Conservation (phyloP, 2,329 filamentous ascomycete genomes). For the Parafenestella ontariensis region DNA sequence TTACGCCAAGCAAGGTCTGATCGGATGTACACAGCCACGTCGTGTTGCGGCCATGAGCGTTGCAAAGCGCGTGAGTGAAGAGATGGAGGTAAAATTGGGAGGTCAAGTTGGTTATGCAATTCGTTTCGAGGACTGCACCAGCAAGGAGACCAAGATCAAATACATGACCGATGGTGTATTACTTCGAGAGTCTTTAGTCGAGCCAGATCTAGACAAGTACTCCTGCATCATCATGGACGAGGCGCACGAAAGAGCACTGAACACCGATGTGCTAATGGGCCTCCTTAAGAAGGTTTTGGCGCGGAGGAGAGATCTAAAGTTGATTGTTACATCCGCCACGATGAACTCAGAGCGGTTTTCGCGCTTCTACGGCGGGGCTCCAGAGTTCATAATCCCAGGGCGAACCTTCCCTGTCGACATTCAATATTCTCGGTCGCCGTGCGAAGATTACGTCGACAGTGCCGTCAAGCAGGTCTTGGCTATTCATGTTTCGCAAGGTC, state of each 20-base stretch:
- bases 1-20: slow-evolving; percentile 85
- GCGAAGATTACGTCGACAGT: slow-evolving; percentile 97
- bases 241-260: slow-evolving; percentile 93
- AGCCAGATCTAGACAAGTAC: slow-evolving; percentile 92
- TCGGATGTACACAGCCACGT: slow-evolving; percentile 94
- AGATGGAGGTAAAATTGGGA: slow-evolving; percentile 94
- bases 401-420: slow-evolving; percentile 97
- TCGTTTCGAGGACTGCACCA: slow-evolving; percentile 97
- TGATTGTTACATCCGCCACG: slow-evolving; percentile 97
- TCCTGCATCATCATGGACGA: slow-evolving; percentile 99
- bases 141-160: slow-evolving; percentile 93
- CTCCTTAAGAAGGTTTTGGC: slow-evolving; percentile 96
- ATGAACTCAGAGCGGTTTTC: slow-evolving; percentile 98
- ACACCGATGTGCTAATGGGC: slow-evolving; percentile 97
- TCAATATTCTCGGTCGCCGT: slow-evolving; percentile 91
- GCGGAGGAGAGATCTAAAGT: slow-evolving; percentile 85
- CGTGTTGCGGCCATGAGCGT: slow-evolving; percentile 99
- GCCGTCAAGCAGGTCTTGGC: slow-evolving; percentile 94
- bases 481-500: slow-evolving; percentile 93
- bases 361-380: slow-evolving; percentile 93
- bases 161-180: slow-evolving; percentile 99
- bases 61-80: slow-evolving; percentile 95
- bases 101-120: slow-evolving; percentile 94
- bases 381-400: slow-evolving; percentile 95
- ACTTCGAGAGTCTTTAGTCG: slow-evolving; percentile 89